Conservation (phyloP, 768 basidiomycete genomes). For the Lactarius hatsudake region DNA sequence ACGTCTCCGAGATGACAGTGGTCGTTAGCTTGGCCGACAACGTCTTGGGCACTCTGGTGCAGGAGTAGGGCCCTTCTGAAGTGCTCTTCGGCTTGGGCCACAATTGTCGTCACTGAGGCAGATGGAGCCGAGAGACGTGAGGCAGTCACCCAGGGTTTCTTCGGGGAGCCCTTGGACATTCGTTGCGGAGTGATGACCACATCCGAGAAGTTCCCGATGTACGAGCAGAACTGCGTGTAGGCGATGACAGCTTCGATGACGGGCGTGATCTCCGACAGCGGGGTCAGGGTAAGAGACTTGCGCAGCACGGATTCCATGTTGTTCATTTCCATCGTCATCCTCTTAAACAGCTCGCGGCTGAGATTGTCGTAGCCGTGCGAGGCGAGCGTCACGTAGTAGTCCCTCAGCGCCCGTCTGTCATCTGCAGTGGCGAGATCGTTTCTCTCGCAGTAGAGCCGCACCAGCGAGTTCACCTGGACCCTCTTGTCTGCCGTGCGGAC, state of each 20-base stretch:
- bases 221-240: conserved; percentile 19
- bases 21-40: conserved; percentile 21
- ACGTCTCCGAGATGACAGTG: conserved; percentile 21
- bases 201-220: conserved; percentile 20
- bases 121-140: conserved; percentile 8
- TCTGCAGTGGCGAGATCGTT: neutral
- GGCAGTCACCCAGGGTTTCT: conserved; percentile 13
- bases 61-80: conserved; percentile 1
- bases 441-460: conserved; percentile 18
- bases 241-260: conserved; percentile 18
- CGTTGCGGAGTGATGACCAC: conserved; percentile 4
- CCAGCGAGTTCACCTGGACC: conserved; percentile 24
- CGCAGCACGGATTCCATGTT: conserved; percentile 19
- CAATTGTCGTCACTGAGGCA: conserved; percentile 5
- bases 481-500: conserved; percentile 12
- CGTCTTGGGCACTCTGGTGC: conserved; percentile 16
- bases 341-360: conserved; percentile 7
- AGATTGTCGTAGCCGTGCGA: conserved; percentile 20
- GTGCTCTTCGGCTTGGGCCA: neutral
- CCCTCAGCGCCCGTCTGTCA: conserved; percentile 11
- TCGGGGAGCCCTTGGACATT: conserved; percentile 1
- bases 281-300: conserved; percentile 14
- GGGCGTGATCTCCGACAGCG: conserved; percentile 4
- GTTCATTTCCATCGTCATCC: conserved; percentile 21
- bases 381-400: conserved; percentile 19